Conservation (phyloP, 2,329 filamentous ascomycete genomes). For the Dichotomopilus funicola region DNA sequence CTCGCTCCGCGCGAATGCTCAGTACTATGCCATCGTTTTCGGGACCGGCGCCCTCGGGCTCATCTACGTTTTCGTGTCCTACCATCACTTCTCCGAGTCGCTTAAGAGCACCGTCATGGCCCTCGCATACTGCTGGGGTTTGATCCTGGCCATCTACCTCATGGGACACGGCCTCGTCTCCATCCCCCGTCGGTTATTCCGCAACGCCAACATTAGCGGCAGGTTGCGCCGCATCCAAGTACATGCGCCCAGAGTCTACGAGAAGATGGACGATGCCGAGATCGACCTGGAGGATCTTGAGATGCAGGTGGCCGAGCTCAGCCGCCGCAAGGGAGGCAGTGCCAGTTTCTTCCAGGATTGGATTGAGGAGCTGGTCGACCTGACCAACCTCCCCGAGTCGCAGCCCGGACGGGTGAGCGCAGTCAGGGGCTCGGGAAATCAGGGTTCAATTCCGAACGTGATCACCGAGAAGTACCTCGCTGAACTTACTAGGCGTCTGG, state of each 20-base stretch:
- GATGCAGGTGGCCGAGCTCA: constrained; percentile 70
- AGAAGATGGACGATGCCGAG: constrained; percentile 80
- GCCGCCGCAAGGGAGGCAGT: constrained; percentile 72
- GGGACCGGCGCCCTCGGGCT: constrained; percentile 64
- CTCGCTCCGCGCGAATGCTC: constrained; percentile 78
- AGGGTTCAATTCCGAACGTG: constrained; percentile 58
- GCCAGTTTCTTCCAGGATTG: constrained; percentile 76
- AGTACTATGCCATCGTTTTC: constrained; percentile 79
- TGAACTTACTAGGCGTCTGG: constrained; percentile 75
- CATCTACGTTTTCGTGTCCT: constrained; percentile 75
- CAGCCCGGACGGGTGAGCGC: constrained; percentile 34
- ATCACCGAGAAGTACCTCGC: constrained; percentile 92
- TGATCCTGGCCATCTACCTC: constrained; percentile 87
- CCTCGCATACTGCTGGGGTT: constrained; percentile 86
- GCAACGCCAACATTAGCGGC: constrained; percentile 69
- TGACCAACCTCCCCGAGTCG: constrained; percentile 61
- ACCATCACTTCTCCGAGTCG: constrained; percentile 63
- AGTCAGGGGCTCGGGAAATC: constrained; percentile 37
- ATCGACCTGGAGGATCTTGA: constrained; percentile 75
- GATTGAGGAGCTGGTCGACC: constrained; percentile 89
- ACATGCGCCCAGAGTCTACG: constrained; percentile 74
- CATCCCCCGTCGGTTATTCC: constrained; percentile 74
- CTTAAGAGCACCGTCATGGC: constrained; percentile 88
- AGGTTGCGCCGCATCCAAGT: constrained; percentile 69
- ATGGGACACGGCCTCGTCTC: constrained; percentile 97